Conservation (phyloP, 2,329 filamentous ascomycete genomes). For the Mollisiaceae sp. region DNA sequence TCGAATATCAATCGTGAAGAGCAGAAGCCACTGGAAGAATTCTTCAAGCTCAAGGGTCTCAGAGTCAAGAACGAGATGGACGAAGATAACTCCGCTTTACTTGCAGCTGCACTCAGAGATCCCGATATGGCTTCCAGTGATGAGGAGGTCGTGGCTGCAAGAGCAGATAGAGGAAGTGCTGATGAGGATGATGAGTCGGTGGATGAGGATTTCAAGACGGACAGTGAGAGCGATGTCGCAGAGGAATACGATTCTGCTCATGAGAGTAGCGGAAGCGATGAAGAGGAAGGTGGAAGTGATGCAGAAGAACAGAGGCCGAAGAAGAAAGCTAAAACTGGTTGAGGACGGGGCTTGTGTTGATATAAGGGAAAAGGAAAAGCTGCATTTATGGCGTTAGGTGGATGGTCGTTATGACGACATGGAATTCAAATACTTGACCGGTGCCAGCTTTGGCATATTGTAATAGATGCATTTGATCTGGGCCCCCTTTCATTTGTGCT, state of each 20-base stretch:
- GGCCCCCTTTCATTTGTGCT: not conserved
- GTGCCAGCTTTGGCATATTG: slow-evolving; percentile 12
- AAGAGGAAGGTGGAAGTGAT: slow-evolving; percentile 66
- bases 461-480: slow-evolving; percentile 15
- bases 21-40: slow-evolving; percentile 92
- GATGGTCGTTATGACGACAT: slow-evolving; percentile 11
- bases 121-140: slow-evolving; percentile 77
- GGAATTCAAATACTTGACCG: not conserved
- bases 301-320: slow-evolving; percentile 56
- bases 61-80: slow-evolving; percentile 99
- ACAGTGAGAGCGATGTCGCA: slow-evolving; percentile 92
- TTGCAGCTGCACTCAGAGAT: slow-evolving; percentile 83
- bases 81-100: slow-evolving; percentile 75
- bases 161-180: slow-evolving; percentile 83
- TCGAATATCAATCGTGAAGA: slow-evolving; percentile 99
- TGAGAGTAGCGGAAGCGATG: slow-evolving; percentile 79
- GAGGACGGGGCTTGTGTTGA: slow-evolving; percentile 5
- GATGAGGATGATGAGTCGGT: slow-evolving; percentile 96
- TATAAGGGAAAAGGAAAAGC: slow-evolving; percentile 18
- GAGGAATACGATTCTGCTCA: slow-evolving; percentile 95
- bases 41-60: slow-evolving; percentile 95
- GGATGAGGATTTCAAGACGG: slow-evolving; percentile 93
- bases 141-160: slow-evolving; percentile 74
- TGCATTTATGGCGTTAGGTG: slow-evolving; percentile 26
- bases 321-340: slow-evolving; percentile 50